Evolutionary conservation across 2,329 filamentous ascomycete species (phyloP).

Genomic region (Arthrobotrys entomopaga): DNA sequence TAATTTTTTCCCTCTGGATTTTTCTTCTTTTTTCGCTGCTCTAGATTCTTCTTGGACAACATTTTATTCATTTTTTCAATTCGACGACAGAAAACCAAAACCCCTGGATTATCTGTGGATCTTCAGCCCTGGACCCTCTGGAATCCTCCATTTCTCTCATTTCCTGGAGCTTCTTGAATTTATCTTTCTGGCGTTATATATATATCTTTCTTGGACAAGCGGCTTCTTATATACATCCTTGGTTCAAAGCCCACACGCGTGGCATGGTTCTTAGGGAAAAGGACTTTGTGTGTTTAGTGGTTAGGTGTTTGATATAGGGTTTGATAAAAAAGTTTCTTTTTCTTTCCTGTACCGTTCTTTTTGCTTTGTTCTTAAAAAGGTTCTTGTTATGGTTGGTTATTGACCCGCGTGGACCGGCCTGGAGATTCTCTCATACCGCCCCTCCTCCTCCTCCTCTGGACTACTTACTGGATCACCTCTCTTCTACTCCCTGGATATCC

Average conservation of each 20-base stretch:
- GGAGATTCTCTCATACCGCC: slow-evolving; percentile 11
- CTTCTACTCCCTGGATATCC: slow-evolving; percentile 10
- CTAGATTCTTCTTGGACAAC: slow-evolving; percentile 8
- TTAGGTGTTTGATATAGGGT: slow-evolving; percentile 10
- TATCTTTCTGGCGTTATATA: slow-evolving; percentile 11
- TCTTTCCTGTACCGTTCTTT: slow-evolving; percentile 11
- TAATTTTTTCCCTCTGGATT: slow-evolving; percentile 3
- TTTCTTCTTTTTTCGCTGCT: not conserved
- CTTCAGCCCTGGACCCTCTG: slow-evolving; percentile 29
- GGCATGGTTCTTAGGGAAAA: slow-evolving; percentile 3
- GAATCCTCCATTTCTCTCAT: slow-evolving; percentile 10
- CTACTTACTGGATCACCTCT: not conserved
- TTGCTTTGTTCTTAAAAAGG: not conserved
- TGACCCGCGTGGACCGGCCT: slow-evolving; percentile 53
- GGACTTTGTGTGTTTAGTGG: not conserved
- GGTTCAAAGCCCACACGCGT: slow-evolving; percentile 18
- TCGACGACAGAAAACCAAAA: slow-evolving; percentile 34
- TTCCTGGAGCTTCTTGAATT: slow-evolving; percentile 7
- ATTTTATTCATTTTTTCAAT: slow-evolving; percentile 7
- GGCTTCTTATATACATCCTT: slow-evolving; percentile 12
- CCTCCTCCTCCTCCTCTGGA: not conserved
- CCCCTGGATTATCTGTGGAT: slow-evolving; percentile 22
- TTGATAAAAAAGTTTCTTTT: slow-evolving; percentile 18
- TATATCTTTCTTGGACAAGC: not conserved
- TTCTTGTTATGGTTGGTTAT: slow-evolving; percentile 2